Conservation (phyloP, 169 alveolate genomes). For the Eimeria sp. region DNA sequence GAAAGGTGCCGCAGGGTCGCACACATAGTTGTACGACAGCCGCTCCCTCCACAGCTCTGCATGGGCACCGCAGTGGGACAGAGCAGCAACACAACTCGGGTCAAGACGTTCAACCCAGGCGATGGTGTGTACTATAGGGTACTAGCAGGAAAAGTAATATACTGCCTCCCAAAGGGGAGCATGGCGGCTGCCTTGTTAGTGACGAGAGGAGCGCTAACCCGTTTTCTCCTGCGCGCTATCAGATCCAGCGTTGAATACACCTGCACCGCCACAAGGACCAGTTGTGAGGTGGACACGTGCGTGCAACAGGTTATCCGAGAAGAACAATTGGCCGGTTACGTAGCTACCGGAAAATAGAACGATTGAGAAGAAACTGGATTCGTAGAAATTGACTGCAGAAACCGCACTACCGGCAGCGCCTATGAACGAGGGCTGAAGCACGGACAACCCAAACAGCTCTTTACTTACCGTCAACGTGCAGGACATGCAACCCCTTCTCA, state of each 20-base stretch:
- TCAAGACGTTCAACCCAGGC: not conserved
- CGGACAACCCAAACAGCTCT: not conserved
- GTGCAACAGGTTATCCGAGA: not conserved
- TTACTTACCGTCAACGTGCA: slow-evolving; percentile 80
- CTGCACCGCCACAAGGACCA: slow-evolving; percentile 27
- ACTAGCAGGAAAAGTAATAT: not conserved
- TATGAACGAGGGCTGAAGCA: not conserved
- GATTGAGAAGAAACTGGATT: not conserved
- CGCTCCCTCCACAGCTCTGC: slow-evolving; percentile 76
- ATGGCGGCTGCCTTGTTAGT: not conserved
- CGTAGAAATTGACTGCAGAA: not conserved
- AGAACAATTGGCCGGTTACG: not conserved
- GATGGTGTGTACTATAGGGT: not conserved
- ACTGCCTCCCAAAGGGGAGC: not conserved
- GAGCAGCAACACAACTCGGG: not conserved
- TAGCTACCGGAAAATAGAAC: not conserved
- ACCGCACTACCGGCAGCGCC: not conserved
- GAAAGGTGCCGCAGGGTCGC: slow-evolving; percentile 72
- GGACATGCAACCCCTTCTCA: slow-evolving; percentile 71
- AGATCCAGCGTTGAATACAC: slow-evolving; percentile 63
- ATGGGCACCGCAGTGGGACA: not conserved
- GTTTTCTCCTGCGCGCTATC: slow-evolving; percentile 67
- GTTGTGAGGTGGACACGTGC: not conserved
- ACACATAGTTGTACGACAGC: slow-evolving; percentile 66
- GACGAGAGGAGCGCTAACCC: not conserved